A percentile compares a stretch with the other conserved stretches of the same genome.
phyloP scores from a whole-genome alignment of 1,139 yeast genomes.

The Scheffersomyces segobiensis region DNA sequence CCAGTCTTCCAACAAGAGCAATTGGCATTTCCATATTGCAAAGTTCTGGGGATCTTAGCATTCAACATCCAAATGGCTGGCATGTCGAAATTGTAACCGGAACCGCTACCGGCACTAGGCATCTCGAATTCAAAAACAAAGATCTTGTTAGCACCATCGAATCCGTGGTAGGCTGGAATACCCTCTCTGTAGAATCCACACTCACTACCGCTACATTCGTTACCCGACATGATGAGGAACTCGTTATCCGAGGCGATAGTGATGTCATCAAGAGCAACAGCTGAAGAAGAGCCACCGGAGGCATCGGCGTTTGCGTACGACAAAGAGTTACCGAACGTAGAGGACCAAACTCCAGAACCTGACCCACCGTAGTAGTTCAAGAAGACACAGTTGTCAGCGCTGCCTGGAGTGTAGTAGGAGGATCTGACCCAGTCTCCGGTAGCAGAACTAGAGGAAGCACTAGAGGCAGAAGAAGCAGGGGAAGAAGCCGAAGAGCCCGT shows the following conservation, averaged over 20 bases:
- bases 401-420: slow-evolving; percentile 28
- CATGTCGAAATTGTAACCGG: slow-evolving; percentile 53
- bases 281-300: slow-evolving; percentile 34
- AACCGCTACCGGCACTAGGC: slow-evolving; percentile 49
- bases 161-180: slow-evolving; percentile 75
- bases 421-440: slow-evolving; percentile 25
- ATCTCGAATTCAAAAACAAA: slow-evolving; percentile 70
- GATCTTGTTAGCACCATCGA: slow-evolving; percentile 63
- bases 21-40: slow-evolving; percentile 62
- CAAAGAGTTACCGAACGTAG: slow-evolving; percentile 26
- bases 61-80: slow-evolving; percentile 81
- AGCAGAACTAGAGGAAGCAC: slow-evolving; percentile 10
- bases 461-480: slow-evolving; percentile 9
- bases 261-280: slow-evolving; percentile 54
- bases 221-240: slow-evolving; percentile 59
- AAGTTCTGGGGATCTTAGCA: slow-evolving; percentile 77
- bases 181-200: slow-evolving; percentile 77
- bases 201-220: slow-evolving; percentile 50
- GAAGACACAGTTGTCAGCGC: slow-evolving; percentile 23
- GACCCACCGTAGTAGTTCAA: slow-evolving; percentile 29
- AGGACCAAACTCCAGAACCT: slow-evolving; percentile 28
- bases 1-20: slow-evolving; percentile 81
- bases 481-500: slow-evolving; percentile 9
- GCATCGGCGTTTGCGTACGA: slow-evolving; percentile 40
- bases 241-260: slow-evolving; percentile 59